Evolutionary conservation across 2,329 filamentous ascomycete genomes (phyloP).

Genomic region (Emergomyces pasteurianus): DNA sequence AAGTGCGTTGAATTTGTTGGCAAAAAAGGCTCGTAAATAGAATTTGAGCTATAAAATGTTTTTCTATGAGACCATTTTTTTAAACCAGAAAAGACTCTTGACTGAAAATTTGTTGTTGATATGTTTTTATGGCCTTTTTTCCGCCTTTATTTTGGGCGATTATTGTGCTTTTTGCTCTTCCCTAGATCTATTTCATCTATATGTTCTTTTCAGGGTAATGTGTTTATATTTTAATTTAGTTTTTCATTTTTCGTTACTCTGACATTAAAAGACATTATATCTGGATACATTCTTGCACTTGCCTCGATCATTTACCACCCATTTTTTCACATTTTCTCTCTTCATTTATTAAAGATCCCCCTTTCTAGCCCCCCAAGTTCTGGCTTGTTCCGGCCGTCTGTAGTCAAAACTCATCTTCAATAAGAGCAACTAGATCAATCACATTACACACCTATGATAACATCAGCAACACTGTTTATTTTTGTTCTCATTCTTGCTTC

Average conservation of each 20-base stretch:
- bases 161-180: too few species aligned
- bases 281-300: not conserved
- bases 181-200: too few species aligned
- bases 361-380: too few species aligned
- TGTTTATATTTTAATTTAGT: too few species aligned
- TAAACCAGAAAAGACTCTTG: not conserved
- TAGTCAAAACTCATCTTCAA: too few species aligned
- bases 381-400: too few species aligned
- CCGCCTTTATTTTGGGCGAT: too few species aligned
- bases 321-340: not conserved
- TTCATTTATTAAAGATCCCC: not conserved
- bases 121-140: not conserved
- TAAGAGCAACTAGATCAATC: not conserved
- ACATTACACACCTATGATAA: not conserved
- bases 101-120: too few species aligned
- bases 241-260: not conserved
- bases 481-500: not conserved
- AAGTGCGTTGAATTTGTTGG: slow-evolving; percentile 82
- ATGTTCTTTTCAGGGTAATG: too few species aligned
- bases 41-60: not conserved
- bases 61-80: not conserved
- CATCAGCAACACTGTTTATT: not conserved
- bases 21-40: slow-evolving; percentile 41
- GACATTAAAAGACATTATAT: not conserved
- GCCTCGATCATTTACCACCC: not conserved